Evolutionary conservation across 306 rosid genomes (phyloP), one percentile per base, ranked within the genome.

Genomic region (Gastrolobium villosum): DNA sequence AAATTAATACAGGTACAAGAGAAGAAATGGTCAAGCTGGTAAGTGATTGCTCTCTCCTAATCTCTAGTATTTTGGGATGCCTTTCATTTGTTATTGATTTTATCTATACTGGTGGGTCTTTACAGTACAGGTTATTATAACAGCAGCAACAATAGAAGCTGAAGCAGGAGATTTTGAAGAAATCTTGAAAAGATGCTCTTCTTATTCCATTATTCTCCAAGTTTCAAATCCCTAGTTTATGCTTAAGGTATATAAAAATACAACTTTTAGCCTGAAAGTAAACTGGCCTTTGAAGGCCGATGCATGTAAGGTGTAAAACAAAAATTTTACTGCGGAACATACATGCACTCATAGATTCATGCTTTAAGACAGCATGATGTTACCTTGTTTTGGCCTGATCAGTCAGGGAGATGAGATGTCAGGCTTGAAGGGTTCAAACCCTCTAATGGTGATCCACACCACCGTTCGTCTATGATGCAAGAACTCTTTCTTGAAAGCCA

Each of bases 1-100:
- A 61, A 49, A 63, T 35, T 72, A 40, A 66, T 30, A 39, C 65
- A 41, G 41, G 68, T 13, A 26, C 71, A 53, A 75, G 40, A 26
- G 74, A 74, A 74, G 69, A 76, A 54, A 56, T 65, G 84, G 55
- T 57, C 75, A 56, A 82, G 52, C 80, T 50, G 78, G 84, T 60
- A 36, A 66, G 74, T 7, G 34, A 15, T 14, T 63, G 49, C 36
- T 59, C 54, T 74, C 62, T 75, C 62, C 7, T 74, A 15, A 62
- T 55, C 53, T 64, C 69, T 74, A 69, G 9, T 70, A 45, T 28
- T 35, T 34, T 45, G 3, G 64, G 60, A 79, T 59, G 65, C 55
- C 65, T 41, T 79, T 69, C 37, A 10, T 64, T 73, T 54, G 65
- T 65, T 54, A 53, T 56, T 30, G 55, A 75, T 66, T 61, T 75